phyloP scores from a whole-genome alignment of 345 rosid genomes.

The Microcos paniculata region DNA sequence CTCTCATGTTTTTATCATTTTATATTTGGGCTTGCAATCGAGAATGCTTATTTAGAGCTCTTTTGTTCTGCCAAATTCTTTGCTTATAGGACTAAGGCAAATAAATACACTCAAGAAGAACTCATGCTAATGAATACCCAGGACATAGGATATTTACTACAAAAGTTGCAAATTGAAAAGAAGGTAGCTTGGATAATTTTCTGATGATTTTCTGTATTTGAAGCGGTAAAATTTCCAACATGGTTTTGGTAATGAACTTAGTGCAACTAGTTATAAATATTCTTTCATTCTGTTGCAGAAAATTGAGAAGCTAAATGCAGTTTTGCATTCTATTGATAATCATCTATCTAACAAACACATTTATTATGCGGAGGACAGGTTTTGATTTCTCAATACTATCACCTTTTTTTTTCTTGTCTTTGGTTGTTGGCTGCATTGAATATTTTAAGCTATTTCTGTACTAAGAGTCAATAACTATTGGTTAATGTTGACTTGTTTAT shows the following conservation, averaged over 20 bases:
- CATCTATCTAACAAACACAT: slow-evolving; percentile 52
- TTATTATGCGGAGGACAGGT: slow-evolving; percentile 87
- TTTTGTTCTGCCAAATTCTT: neutral
- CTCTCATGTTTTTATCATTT: slow-evolving; percentile 5
- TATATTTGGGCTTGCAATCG: neutral
- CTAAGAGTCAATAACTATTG: too few species aligned
- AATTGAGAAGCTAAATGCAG: slow-evolving; percentile 71
- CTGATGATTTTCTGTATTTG: neutral
- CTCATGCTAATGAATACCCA: slow-evolving; percentile 91
- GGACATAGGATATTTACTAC: slow-evolving; percentile 82
- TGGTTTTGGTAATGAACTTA: neutral
- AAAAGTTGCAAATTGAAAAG: slow-evolving; percentile 81
- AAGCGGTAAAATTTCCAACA: neutral
- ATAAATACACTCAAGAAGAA: slow-evolving; percentile 75
- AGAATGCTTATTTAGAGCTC: slow-evolving; percentile 6
- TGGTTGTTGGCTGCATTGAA: neutral
- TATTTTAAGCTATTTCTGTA: neutral
- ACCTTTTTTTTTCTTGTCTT: neutral
- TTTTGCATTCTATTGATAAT: slow-evolving; percentile 64
- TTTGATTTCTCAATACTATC: slow-evolving; percentile 12
- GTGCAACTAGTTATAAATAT: neutral
- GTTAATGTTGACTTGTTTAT: neutral
- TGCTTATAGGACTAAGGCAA: slow-evolving; percentile 54
- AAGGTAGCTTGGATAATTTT: slow-evolving; percentile 36
- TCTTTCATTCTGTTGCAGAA: slow-evolving; percentile 47